Evolutionary conservation across 169 alveolate species (phyloP).

Genomic region (Eimeria sp.): DNA sequence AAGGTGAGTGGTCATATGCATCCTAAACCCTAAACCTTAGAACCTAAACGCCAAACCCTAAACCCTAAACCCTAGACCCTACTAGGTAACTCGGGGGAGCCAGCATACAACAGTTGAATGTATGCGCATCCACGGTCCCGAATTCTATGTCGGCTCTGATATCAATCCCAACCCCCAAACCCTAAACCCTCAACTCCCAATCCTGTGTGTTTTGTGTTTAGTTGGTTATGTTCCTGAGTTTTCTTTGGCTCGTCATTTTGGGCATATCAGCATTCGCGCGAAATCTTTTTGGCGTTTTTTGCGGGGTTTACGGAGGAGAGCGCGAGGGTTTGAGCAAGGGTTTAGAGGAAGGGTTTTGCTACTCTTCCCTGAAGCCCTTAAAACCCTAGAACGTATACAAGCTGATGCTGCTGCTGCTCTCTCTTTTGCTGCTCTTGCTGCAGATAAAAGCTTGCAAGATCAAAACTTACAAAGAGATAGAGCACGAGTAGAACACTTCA

Average conservation of each 20-base stretch:
- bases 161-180: background rate
- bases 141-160: no score
- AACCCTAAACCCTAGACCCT: conserved; percentile 7
- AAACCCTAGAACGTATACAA: background rate
- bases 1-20: conserved; percentile 27
- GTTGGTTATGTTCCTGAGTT: background rate
- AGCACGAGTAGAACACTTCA: conserved; percentile 21
- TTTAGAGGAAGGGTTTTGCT: background rate
- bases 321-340: conserved; percentile 25
- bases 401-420: conserved; percentile 28
- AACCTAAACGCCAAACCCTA: conserved; percentile 2
- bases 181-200: conserved; percentile 4
- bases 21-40: conserved; percentile 3
- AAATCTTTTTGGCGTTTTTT: background rate
- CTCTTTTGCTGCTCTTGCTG: conserved; percentile 28
- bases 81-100: background rate
- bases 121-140: no score
- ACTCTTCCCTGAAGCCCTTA: background rate
- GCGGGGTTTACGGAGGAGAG: background rate
- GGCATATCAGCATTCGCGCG: background rate
- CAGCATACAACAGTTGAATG: background rate
- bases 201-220: background rate
- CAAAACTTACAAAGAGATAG: background rate
- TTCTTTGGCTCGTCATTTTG: background rate
- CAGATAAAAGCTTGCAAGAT: background rate